Evolutionary conservation across 768 basidiomycete species (phyloP).

Genomic region (Coprinopsis strossmayeri): DNA sequence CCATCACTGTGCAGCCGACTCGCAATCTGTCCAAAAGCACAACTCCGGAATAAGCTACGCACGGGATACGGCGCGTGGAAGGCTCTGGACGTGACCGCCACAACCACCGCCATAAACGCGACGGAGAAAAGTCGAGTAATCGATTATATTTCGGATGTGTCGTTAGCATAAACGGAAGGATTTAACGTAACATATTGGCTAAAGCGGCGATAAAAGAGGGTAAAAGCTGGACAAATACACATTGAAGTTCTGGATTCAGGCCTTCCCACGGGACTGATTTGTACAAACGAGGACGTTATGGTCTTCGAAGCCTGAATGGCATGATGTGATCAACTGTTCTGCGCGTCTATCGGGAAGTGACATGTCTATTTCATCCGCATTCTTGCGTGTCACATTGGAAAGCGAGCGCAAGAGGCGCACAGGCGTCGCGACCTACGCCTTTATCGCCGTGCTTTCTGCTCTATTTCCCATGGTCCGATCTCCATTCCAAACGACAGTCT

Average conservation of each 20-base stretch:
- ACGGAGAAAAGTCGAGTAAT: background rate
- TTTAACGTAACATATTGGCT: background rate
- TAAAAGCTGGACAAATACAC: too few relatives aligned
- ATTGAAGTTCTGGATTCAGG: too few relatives aligned
- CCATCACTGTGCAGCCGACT: background rate
- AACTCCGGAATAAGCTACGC: background rate
- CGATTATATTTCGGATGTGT: background rate
- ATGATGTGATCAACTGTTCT: too few relatives aligned
- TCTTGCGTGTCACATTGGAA: background rate
- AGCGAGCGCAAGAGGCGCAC: background rate
- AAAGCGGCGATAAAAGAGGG: background rate
- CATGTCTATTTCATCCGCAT: too few relatives aligned
- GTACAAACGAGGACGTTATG: too few relatives aligned
- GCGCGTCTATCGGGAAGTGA: too few relatives aligned
- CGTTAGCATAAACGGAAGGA: background rate
- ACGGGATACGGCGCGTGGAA: too few relatives aligned
- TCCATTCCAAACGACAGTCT: background rate
- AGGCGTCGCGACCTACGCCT: background rate
- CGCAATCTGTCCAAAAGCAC: background rate
- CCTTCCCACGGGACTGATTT: too few relatives aligned
- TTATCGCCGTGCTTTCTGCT: conserved; percentile 1
- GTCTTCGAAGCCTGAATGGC: too few relatives aligned
- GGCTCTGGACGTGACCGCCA: background rate
- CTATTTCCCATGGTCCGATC: background rate
- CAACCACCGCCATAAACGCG: background rate